phyloP scores from a whole-genome alignment of 257 asterid genomes.

The Jacaranda copaia region DNA sequence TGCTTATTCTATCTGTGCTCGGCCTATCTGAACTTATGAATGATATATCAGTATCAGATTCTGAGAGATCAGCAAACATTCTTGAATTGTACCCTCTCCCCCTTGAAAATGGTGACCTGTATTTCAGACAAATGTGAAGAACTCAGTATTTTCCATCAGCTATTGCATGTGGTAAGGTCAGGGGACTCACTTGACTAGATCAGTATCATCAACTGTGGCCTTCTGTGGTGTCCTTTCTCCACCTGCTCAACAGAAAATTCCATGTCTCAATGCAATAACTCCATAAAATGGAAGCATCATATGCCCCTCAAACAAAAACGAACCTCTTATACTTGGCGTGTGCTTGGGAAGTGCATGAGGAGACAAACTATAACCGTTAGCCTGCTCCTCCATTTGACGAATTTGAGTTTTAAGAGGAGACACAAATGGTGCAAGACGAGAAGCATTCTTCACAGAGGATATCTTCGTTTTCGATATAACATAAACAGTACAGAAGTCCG shows the following conservation, averaged over 20 bases:
- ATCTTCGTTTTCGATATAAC: conserved; percentile 86
- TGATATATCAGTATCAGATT: conserved; percentile 66
- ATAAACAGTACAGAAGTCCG: conserved; percentile 79
- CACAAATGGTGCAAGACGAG: conserved; percentile 63
- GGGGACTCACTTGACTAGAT: conserved; percentile 45
- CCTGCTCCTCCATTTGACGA: conserved; percentile 46
- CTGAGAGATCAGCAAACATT: conserved; percentile 56
- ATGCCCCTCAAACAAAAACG: background rate
- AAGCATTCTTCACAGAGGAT: conserved; percentile 74
- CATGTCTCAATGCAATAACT: background rate
- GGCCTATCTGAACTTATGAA: conserved; percentile 73
- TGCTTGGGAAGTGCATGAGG: conserved; percentile 32
- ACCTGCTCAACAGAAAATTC: conserved; percentile 36
- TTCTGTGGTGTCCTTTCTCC: conserved; percentile 43
- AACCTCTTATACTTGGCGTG: conserved; percentile 38
- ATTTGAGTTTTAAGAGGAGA: conserved; percentile 68
- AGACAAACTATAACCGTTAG: conserved; percentile 15
- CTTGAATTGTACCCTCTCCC: conserved; percentile 54
- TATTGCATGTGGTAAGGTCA: conserved; percentile 9
- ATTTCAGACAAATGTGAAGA: background rate
- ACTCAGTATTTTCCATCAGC: conserved; percentile 9
- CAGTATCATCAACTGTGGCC: conserved; percentile 46
- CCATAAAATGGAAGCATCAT: background rate
- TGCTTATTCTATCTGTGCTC: conserved; percentile 66
- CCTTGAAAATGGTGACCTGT: conserved; percentile 68